phyloP scores from a whole-genome alignment of 768 basidiomycete genomes.

The Phanerochaete carnosa region DNA sequence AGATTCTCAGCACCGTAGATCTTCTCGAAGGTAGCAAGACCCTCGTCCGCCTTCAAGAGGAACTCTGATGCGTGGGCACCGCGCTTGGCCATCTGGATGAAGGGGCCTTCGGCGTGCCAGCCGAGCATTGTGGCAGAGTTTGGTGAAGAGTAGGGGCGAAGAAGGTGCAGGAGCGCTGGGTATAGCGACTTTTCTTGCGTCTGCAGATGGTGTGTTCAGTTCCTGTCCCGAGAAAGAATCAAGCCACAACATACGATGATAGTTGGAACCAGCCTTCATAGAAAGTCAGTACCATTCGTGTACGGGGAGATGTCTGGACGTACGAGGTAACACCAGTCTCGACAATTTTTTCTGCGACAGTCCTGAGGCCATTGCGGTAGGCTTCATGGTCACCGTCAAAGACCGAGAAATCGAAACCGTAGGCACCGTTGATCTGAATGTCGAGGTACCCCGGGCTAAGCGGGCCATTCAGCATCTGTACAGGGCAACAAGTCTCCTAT shows the following conservation, averaged over 20 bases:
- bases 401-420: constrained; percentile 84
- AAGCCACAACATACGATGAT: constrained; percentile 55
- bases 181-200: constrained; percentile 78
- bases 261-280: constrained; percentile 26
- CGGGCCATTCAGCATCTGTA: not conserved
- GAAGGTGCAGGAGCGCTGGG: constrained; percentile 62
- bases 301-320: constrained; percentile 25
- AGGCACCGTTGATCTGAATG: constrained; percentile 88
- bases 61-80: constrained; percentile 77
- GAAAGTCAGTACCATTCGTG: not conserved
- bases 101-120: constrained; percentile 92
- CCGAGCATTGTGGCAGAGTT: constrained; percentile 74
- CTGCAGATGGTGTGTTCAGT: constrained; percentile 32
- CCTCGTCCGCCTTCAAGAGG: constrained; percentile 59
- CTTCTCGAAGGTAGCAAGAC: constrained; percentile 65
- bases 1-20: constrained; percentile 71
- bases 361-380: constrained; percentile 65
- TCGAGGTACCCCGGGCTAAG: constrained; percentile 81
- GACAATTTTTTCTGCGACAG: constrained; percentile 71
- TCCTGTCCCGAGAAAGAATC: not conserved
- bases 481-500: not conserved
- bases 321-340: constrained; percentile 90
- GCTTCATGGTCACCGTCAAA: constrained; percentile 67
- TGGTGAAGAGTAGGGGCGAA: constrained; percentile 63
- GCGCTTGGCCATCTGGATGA: constrained; percentile 76